Base-by-base conservation (phyloP, 164 flowering plant species). In the Stephania cephalantha region DNA sequence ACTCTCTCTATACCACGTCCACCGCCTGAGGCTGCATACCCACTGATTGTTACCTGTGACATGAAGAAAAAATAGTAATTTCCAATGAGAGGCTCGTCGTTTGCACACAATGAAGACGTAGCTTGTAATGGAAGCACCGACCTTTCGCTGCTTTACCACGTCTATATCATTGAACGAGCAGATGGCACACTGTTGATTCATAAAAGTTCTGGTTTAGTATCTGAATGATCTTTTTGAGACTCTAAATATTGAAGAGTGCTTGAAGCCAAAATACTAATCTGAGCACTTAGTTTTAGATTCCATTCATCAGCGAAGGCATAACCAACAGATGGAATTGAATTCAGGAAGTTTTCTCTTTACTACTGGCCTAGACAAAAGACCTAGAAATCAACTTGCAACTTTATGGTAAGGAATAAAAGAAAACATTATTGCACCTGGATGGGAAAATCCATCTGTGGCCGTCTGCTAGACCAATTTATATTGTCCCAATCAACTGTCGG, bases 1-100 rank as follows among this genome's bases (percentile, higher is more conserved):
- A 95, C 97, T 68, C 99, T 85, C 77, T 95, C 99, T 69, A 93
- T 91, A 69, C 99, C 99, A 70, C 98, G 95, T 17, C 99, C 98
- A 75, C 97, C 98, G 78, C 99, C 98, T 67, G 99, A 85, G 52
- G 76, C 92, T n/a, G 98, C 99, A 82, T 95, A 95, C 50, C 99
- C 99, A 81, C 86, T 82, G 10, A 95, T 78, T 8, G 78, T 89
- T 76, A 90, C 74, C 98, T 95, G 89, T 72, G 80, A 6, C 72
- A 75, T 35, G 42, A 35, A 35, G 42, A 44, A 74, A 46, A 78
- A 52, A 50, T 2, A 64, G 46, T 65, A 22, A 42, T 15, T 58
- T 3, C 20, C 6, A 15, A 58, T 0, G 20, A 15, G 0, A 58
- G 64, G 18, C 64, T 58, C 17, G 18, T 58, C 64, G 7, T 20